Percentiles rank a stretch among this genome's conserved stretches.
phyloP scores from a whole-genome alignment of 2,329 filamentous ascomycete genomes.

The Escovopsis sp. region DNA sequence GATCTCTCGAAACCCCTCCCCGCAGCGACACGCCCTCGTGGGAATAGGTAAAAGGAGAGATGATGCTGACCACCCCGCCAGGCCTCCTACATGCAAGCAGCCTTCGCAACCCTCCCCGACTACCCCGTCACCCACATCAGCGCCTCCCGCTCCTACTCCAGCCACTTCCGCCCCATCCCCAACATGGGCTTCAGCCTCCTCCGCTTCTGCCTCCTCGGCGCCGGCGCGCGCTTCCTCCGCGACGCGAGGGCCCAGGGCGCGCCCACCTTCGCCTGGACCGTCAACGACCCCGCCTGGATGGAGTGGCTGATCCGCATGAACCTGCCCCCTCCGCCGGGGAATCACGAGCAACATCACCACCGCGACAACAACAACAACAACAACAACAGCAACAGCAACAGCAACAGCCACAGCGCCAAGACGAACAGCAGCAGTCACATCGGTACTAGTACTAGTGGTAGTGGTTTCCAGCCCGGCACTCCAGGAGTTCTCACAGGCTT shows the following conservation, averaged over 20 bases:
- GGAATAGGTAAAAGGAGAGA: too few species aligned
- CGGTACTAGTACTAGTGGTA: too few species aligned
- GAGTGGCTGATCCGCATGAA: constrained; percentile 50
- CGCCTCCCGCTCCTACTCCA: constrained; percentile 50
- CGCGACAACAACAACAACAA: too few species aligned
- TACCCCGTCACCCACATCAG: constrained; percentile 55
- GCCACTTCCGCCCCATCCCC: constrained; percentile 49
- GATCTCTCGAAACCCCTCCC: too few species aligned
- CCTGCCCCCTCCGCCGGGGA: constrained; percentile 1
- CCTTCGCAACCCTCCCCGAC: constrained; percentile 43
- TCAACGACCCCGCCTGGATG: constrained; percentile 69
- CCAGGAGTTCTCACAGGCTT: background rate
- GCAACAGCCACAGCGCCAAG: background rate
- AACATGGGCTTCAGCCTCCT: constrained; percentile 67
- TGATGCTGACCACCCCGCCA: constrained; percentile 12
- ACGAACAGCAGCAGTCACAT: background rate
- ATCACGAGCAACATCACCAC: too few species aligned
- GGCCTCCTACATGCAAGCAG: constrained; percentile 52
- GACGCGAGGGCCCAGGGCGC: constrained; percentile 35
- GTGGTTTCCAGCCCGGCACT: too few species aligned
- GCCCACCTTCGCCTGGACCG: constrained; percentile 68
- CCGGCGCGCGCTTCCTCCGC: constrained; percentile 50
- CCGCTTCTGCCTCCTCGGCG: constrained; percentile 51
- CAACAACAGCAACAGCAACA: background rate
- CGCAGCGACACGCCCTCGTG: too few species aligned